Conservation (phyloP, 2,329 filamentous ascomycete species). For the Dactylonectria macrodidyma region DNA sequence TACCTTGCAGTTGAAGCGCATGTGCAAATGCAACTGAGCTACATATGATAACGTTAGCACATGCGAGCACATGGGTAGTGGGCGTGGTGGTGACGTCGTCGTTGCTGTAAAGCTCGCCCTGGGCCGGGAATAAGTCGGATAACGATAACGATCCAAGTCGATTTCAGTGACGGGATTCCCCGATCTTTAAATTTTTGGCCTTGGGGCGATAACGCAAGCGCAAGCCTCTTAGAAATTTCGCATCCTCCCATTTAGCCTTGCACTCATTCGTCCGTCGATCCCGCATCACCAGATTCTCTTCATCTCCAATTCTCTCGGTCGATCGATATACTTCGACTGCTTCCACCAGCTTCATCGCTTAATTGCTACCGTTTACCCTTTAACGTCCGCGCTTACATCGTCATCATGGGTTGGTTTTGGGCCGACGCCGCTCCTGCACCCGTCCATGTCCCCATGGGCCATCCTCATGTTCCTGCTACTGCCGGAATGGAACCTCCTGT, state of each 20-base stretch:
- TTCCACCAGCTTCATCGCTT: not conserved
- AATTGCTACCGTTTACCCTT: constrained; percentile 9
- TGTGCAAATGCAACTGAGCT: constrained; percentile 36
- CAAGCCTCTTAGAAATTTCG: constrained; percentile 26
- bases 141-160: constrained; percentile 10
- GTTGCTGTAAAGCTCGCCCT: not conserved
- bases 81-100: constrained; percentile 49
- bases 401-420: constrained; percentile 76
- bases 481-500: constrained; percentile 52
- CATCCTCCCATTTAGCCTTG: constrained; percentile 23
- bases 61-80: constrained; percentile 34
- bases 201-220: constrained; percentile 16
- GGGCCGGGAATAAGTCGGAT: constrained; percentile 29
- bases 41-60: constrained; percentile 24
- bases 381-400: constrained; percentile 11
- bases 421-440: constrained; percentile 62
- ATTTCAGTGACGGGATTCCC: constrained; percentile 30
- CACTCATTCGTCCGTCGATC: constrained; percentile 4
- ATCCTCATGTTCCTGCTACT: constrained; percentile 48
- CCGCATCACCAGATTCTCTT: constrained; percentile 7
- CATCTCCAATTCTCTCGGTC: not conserved
- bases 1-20: constrained; percentile 23
- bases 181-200: constrained; percentile 20
- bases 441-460: constrained; percentile 52
- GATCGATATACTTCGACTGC: not conserved